phyloP scores from a whole-genome alignment of 2,329 filamentous ascomycete species.

The Ilyonectria destructans region DNA sequence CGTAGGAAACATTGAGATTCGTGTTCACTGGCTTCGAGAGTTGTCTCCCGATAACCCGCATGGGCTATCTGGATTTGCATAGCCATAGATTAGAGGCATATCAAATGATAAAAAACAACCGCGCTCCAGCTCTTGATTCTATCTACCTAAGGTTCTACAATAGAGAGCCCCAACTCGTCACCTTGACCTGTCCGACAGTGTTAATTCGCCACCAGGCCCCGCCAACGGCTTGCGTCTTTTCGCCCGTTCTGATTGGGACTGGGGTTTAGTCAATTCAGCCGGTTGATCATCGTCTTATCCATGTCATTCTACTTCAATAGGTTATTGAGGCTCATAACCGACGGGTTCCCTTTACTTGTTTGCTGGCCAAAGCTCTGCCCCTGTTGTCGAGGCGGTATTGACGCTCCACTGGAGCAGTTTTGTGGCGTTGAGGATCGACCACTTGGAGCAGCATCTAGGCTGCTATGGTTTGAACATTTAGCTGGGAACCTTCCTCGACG shows the following conservation, averaged over 20 bases:
- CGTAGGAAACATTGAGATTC: no score
- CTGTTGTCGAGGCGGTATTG: conserved; percentile 54
- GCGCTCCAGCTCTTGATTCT: no score
- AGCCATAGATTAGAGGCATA: no score
- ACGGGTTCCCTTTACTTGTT: conserved; percentile 50
- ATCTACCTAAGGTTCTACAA: no score
- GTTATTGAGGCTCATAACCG: conserved; percentile 70
- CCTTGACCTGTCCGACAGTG: conserved; percentile 49
- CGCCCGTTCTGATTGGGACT: conserved; percentile 33
- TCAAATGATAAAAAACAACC: no score
- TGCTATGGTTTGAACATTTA: conserved; percentile 65
- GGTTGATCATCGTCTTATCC: conserved; percentile 70
- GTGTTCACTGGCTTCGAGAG: no score
- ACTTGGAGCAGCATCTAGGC: conserved; percentile 59
- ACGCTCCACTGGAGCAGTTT: conserved; percentile 56
- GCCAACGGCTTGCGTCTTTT: conserved; percentile 43
- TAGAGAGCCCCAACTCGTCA: conserved; percentile 34
- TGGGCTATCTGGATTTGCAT: no score
- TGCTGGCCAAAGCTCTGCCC: conserved; percentile 43
- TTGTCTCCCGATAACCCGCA: no score
- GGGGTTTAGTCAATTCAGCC: conserved; percentile 60
- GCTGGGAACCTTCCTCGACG: conserved; percentile 67
- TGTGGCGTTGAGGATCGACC: conserved; percentile 57
- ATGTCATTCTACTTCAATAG: conserved; percentile 69
- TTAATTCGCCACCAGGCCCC: conserved; percentile 37